Conservation (phyloP, 257 asterid species). For the Solanum dulcamara region DNA sequence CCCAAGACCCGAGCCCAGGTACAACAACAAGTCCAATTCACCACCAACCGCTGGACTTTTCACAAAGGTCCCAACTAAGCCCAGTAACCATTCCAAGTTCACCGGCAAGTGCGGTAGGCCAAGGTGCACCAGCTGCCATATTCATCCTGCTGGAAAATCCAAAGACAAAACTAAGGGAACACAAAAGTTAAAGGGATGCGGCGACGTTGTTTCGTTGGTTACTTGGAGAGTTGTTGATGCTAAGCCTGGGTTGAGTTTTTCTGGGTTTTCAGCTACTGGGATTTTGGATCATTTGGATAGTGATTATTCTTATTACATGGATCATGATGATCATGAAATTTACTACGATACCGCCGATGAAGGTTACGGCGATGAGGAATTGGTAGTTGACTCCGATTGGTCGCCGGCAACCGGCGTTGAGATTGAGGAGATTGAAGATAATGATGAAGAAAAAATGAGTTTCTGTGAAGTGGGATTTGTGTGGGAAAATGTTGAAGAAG, state of each 20-base stretch:
- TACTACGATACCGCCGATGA: background rate
- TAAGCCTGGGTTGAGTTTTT: constrained; percentile 23
- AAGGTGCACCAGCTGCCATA: constrained; percentile 41
- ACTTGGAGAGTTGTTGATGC: constrained; percentile 48
- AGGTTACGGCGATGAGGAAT: background rate
- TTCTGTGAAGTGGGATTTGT: constrained; percentile 29
- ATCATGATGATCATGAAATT: background rate
- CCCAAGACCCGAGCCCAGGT: constrained; percentile 18
- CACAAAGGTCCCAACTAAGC: constrained; percentile 46
- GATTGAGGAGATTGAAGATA: background rate
- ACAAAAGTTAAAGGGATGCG: constrained; percentile 24
- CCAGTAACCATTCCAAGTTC: constrained; percentile 85
- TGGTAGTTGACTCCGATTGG: background rate
- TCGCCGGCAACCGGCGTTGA: background rate
- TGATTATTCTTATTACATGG: background rate
- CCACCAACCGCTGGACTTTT: constrained; percentile 66
- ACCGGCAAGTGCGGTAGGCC: constrained; percentile 64
- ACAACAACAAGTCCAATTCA: constrained; percentile 18
- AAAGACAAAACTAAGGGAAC: constrained; percentile 61
- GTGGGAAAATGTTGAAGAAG: constrained; percentile 36
- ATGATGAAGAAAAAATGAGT: constrained; percentile 19
- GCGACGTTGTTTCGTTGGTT: constrained; percentile 26
- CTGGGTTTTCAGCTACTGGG: constrained; percentile 52
- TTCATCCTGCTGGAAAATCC: constrained; percentile 42
- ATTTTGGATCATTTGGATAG: constrained; percentile 44